phyloP scores from a whole-genome alignment of 208 protist species.

The Wallacemonas sp. region DNA sequence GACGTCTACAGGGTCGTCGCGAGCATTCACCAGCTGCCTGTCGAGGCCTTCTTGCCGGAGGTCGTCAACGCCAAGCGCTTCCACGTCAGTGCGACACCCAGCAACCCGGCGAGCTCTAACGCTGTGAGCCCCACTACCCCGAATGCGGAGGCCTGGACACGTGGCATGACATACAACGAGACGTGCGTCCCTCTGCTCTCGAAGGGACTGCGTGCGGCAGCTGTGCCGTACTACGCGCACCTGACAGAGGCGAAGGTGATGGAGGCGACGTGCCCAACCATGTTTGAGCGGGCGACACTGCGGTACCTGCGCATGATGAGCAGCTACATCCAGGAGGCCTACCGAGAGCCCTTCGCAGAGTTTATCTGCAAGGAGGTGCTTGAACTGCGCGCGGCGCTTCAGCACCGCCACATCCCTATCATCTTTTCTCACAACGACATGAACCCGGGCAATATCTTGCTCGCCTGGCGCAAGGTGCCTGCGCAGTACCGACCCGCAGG shows the following conservation, averaged over 20 bases:
- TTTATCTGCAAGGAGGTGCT: conserved; percentile 58
- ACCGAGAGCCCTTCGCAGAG: conserved; percentile 39
- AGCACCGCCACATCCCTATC: conserved; percentile 42
- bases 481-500: conserved; percentile 20
- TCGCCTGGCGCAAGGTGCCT: conserved; percentile 58
- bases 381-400: conserved; percentile 46
- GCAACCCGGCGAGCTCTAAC: conserved; percentile 38
- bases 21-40: conserved; percentile 59
- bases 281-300: conserved; percentile 76
- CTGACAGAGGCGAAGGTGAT: conserved; percentile 52
- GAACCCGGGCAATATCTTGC: conserved; percentile 82
- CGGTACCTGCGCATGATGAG: conserved; percentile 69
- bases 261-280: conserved; percentile 71
- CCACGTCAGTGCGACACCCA: conserved; percentile 3
- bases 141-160: conserved; percentile 16
- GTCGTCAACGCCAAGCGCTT: conserved; percentile 47
- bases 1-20: conserved; percentile 58
- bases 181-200: conserved; percentile 5
- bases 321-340: conserved; percentile 36
- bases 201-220: not conserved
- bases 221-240: conserved; percentile 35
- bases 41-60: conserved; percentile 60
- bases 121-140: conserved; percentile 8
- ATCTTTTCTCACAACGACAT: conserved; percentile 87
- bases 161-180: not conserved